These are phyloP conservation scores for Fusarium sterilihyphosum DNA, from an alignment of 2,329 filamentous ascomycete species.

Conservation along the genomic window DNA sequence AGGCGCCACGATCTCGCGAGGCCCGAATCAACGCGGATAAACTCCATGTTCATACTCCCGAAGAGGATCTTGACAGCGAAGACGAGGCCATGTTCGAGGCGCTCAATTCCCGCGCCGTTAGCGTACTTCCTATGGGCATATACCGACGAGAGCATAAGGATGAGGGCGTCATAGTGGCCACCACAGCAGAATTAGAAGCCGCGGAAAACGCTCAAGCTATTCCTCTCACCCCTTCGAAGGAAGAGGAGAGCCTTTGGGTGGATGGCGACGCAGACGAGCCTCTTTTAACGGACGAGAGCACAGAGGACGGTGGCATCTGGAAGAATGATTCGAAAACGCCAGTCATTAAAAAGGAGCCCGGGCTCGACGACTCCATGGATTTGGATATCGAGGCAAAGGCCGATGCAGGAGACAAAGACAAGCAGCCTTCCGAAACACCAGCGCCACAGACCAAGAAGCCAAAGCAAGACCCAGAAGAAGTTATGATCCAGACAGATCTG, in stretches of 20 bases:
- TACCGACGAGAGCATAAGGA: conserved; percentile 65
- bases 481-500: conserved; percentile 53
- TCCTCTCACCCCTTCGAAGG: conserved; percentile 41
- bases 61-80: conserved; percentile 59
- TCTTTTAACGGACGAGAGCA: conserved; percentile 43
- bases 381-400: conserved; percentile 50
- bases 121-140: conserved; percentile 65
- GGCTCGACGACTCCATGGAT: conserved; percentile 53
- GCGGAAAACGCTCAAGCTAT: conserved; percentile 55
- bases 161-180: conserved; percentile 62
- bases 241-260: conserved; percentile 59
- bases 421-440: conserved; percentile 39
- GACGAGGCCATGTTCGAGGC: conserved; percentile 54
- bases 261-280: conserved; percentile 47
- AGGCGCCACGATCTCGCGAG: conserved; percentile 51
- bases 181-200: conserved; percentile 66
- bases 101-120: conserved; percentile 45
- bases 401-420: conserved; percentile 31
- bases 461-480: conserved; percentile 51
- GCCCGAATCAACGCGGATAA: conserved; percentile 66
- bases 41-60: conserved; percentile 56
- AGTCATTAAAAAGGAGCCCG: conserved; percentile 58
- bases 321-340: conserved; percentile 50
- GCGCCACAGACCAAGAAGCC: conserved; percentile 44
- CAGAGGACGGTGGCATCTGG: conserved; percentile 56